Evolutionary conservation across 768 basidiomycete genomes (phyloP).

Genomic region (Hygrophoropsis aurantiaca): DNA sequence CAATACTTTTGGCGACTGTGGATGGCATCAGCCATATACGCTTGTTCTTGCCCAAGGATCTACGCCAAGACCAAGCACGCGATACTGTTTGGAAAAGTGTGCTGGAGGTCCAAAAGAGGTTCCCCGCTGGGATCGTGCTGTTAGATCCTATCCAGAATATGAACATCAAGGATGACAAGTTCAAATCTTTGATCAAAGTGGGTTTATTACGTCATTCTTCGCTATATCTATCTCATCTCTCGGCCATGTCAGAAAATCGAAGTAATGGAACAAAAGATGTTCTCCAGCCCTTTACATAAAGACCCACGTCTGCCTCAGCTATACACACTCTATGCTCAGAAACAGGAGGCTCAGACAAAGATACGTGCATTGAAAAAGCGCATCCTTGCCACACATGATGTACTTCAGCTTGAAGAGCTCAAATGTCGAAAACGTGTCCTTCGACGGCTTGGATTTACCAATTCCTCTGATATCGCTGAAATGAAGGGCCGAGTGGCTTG

Average conservation of each 20-base stretch:
- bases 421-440: slow-evolving; percentile 94
- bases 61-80: slow-evolving; percentile 71
- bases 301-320: slow-evolving; percentile 77
- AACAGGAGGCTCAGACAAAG: slow-evolving; percentile 66
- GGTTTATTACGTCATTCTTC: slow-evolving; percentile 6
- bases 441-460: slow-evolving; percentile 88
- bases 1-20: slow-evolving; percentile 83
- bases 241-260: slow-evolving; percentile 73
- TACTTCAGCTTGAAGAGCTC: slow-evolving; percentile 94
- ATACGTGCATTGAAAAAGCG: slow-evolving; percentile 81
- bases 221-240: neutral
- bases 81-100: slow-evolving; percentile 91
- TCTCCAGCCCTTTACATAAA: slow-evolving; percentile 72
- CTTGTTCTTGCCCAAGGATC: slow-evolving; percentile 86
- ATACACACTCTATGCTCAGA: slow-evolving; percentile 78
- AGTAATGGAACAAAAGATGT: slow-evolving; percentile 84
- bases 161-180: slow-evolving; percentile 94
- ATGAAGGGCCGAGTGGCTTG: slow-evolving; percentile 98
- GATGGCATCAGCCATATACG: slow-evolving; percentile 86
- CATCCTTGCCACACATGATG: slow-evolving; percentile 87
- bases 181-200: slow-evolving; percentile 83
- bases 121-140: slow-evolving; percentile 82
- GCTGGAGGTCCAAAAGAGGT: slow-evolving; percentile 85
- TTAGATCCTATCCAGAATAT: slow-evolving; percentile 94
- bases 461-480: slow-evolving; percentile 88